A percentile compares a stretch with the other conserved stretches of the same genome.
Evolutionary conservation across 768 basidiomycete genomes (phyloP).

Genomic region (Grammothele lineata): DNA sequence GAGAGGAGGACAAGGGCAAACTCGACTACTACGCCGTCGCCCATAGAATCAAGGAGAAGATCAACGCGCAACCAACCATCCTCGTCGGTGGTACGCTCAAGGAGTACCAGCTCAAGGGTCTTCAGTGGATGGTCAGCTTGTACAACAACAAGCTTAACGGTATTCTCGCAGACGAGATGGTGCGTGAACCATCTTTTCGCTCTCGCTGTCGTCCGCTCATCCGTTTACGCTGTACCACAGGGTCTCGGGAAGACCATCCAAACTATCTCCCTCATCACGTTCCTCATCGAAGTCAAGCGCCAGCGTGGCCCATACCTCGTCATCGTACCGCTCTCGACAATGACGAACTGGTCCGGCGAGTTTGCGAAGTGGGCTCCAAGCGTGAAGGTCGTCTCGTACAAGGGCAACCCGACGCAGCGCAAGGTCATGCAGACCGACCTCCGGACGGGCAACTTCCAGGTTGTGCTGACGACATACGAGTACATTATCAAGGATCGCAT

Average conservation of each 20-base stretch:
- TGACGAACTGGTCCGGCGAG: conserved; percentile 97
- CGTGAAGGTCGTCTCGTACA: conserved; percentile 80
- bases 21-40: conserved; percentile 97
- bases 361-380: conserved; percentile 96
- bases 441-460: conserved; percentile 81
- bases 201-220: conserved; percentile 2
- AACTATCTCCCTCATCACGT: conserved; percentile 91
- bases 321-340: conserved; percentile 91
- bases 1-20: conserved; percentile 67
- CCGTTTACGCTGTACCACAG: conserved; percentile 31
- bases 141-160: conserved; percentile 96
- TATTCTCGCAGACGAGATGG: conserved; percentile 95
- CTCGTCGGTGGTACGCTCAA: conserved; percentile 88
- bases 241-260: conserved; percentile 96
- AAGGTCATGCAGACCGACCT: conserved; percentile 75
- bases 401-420: conserved; percentile 84
- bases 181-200: conserved; percentile 28
- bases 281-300: conserved; percentile 87
- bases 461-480: conserved; percentile 91
- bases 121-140: conserved; percentile 98
- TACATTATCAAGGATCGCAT: conserved; percentile 98
- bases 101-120: conserved; percentile 90
- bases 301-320: conserved; percentile 95
- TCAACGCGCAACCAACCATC: conserved; percentile 67
- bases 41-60: conserved; percentile 85